Evolutionary conservation across 2,329 filamentous ascomycete genomes (phyloP), one percentile per base, ranked within the genome.

Genomic region (Zalaria sp.): DNA sequence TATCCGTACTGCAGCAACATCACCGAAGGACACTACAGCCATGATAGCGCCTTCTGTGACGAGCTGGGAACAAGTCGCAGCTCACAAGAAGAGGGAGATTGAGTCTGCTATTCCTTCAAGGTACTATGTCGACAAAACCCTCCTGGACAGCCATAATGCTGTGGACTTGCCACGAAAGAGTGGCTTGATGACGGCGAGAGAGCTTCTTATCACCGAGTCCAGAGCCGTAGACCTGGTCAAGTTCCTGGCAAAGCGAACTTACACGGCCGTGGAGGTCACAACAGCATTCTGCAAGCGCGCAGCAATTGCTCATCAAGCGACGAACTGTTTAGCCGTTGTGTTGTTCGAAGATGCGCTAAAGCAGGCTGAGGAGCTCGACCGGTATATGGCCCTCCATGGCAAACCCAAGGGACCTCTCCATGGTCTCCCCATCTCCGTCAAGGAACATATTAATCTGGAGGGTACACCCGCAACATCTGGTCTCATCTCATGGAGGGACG

Each of bases 401-500:
- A 51, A 58, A 46, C 53, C 64, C 0, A 58, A 68, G 36, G 79
- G 80, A 0, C 77, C 79, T 4, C 65, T 83, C 3, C 79, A 83
- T 53, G 79, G 75, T 57, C 38, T 79, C 0, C 73, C 74, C 1
- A 63, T 79, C 40, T 72, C 77, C 0, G 66, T 83, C 39, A 84
- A 83, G 51, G 79, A 83, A 57, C 75, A 77, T 50, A 77, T 81
- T 61, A 68, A 79, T 41, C 59, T 80, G 5, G 52, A 56, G 5
- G 73, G 72, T 9, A 40, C 35, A 26, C 37, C 41, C 5, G 37
- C 44, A 3, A 43, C 44, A 8, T 43, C 38, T 7, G 78, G 78
- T 7, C 76, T 83, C 42, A 69, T 71, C 0, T 70, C 71, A 0
- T 65, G 78, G 31, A 72, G 75, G 2, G 68, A 69, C 37, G 64